Conservation (phyloP, 1,139 yeast genomes). For the Suhomyces wounanorum region DNA sequence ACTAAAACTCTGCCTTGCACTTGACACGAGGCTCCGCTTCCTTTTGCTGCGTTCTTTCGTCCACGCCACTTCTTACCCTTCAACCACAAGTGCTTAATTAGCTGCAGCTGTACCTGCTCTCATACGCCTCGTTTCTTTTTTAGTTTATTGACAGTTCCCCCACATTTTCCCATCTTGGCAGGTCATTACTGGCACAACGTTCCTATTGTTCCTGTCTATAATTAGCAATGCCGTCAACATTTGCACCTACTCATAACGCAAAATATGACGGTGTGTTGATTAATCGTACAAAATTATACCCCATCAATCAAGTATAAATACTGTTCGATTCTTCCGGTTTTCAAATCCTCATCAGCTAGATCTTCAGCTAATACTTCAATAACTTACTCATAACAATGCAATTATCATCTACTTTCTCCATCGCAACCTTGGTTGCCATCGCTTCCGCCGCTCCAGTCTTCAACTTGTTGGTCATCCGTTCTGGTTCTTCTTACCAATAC, state of each 20-base stretch:
- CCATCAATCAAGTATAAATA: conserved; percentile 19
- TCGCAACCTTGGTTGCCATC: conserved; percentile 23
- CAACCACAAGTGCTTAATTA: not conserved
- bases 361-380: not conserved
- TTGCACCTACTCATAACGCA: not conserved
- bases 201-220: not conserved
- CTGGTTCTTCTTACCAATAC: conserved; percentile 30
- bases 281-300: not conserved
- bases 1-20: not conserved
- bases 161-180: conserved; percentile 3
- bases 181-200: not conserved
- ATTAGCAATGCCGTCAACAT: not conserved
- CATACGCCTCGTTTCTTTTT: conserved; percentile 5
- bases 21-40: not conserved
- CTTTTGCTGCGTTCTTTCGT: not conserved
- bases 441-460: conserved; percentile 28
- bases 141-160: not conserved
- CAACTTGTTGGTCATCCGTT: conserved; percentile 23
- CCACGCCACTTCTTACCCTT: not conserved
- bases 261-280: not conserved
- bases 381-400: conserved; percentile 13
- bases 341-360: conserved; percentile 5
- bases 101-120: not conserved
- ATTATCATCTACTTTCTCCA: conserved; percentile 19
- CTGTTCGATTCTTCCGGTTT: conserved; percentile 13